Conservation (phyloP, 2,329 filamentous ascomycete genomes). For the Gliomastix tumulicola region DNA sequence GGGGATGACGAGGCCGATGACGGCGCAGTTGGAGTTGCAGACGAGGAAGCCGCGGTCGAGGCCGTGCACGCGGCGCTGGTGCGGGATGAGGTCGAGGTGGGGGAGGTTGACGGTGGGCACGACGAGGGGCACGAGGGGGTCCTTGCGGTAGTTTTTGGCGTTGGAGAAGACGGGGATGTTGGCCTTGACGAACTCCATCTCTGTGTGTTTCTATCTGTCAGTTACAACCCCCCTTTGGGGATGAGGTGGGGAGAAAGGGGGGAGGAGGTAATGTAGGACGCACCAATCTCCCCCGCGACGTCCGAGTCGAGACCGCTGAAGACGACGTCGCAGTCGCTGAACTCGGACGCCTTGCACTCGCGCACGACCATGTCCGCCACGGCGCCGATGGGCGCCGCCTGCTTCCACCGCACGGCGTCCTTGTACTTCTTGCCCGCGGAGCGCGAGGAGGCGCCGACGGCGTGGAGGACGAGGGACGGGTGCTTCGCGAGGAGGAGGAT, state of each 20-base stretch:
- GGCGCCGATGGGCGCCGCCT: slow-evolving; percentile 73
- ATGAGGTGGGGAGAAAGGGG: no score
- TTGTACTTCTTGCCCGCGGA: slow-evolving; percentile 92
- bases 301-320: slow-evolving; percentile 91
- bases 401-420: slow-evolving; percentile 94
- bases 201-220: slow-evolving; percentile 20
- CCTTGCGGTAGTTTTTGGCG: slow-evolving; percentile 91
- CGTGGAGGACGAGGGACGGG: slow-evolving; percentile 78
- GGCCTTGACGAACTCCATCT: slow-evolving; percentile 84
- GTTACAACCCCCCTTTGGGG: no score
- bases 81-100: slow-evolving; percentile 82
- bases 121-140: slow-evolving; percentile 85
- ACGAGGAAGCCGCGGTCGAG: slow-evolving; percentile 85
- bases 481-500: slow-evolving; percentile 86
- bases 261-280: slow-evolving; percentile 15
- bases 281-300: slow-evolving; percentile 87
- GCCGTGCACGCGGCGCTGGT: slow-evolving; percentile 68
- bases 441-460: slow-evolving; percentile 80
- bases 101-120: slow-evolving; percentile 90
- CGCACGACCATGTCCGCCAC: slow-evolving; percentile 78
- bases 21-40: slow-evolving; percentile 97
- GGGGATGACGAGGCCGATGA: slow-evolving; percentile 92
- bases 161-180: slow-evolving; percentile 94
- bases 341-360: slow-evolving; percentile 75
- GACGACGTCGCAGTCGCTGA: slow-evolving; percentile 84